A percentile compares a stretch with the other conserved stretches of the same genome.
These are phyloP conservation scores for Huntiella decipiens DNA, from an alignment of 2,329 filamentous ascomycete species.

Conservation along the genomic window DNA sequence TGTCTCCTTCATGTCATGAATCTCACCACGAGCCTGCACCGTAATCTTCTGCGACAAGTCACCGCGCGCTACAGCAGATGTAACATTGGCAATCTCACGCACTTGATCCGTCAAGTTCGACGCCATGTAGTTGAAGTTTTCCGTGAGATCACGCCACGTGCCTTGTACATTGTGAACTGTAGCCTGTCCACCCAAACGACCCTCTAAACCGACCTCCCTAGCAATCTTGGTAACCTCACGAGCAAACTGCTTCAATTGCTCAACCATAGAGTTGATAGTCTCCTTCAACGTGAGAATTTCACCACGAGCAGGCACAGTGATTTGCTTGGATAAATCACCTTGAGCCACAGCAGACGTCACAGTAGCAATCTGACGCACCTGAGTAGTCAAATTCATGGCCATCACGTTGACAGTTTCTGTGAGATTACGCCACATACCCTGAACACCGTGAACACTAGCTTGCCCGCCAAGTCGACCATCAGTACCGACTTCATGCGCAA, in stretches of 20 bases:
- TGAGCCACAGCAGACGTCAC: conserved; percentile 54
- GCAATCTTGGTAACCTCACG: conserved; percentile 94
- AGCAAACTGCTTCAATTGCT: conserved; percentile 90
- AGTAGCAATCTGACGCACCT: conserved; percentile 87
- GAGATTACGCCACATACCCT: conserved; percentile 77
- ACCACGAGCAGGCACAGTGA: conserved; percentile 78
- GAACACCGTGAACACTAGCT: conserved; percentile 64
- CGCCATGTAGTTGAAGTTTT: conserved; percentile 95
- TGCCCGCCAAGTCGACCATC: conserved; percentile 69
- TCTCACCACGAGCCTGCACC: conserved; percentile 84
- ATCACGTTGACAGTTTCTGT: conserved; percentile 77
- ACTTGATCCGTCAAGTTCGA: conserved; percentile 97
- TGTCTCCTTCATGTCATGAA: conserved; percentile 84
- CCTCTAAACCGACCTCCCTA: conserved; percentile 90
- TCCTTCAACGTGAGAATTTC: conserved; percentile 91
- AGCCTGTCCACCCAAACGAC: conserved; percentile 81
- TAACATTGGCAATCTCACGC: conserved; percentile 91
- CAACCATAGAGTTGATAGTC: conserved; percentile 98
- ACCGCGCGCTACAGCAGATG: conserved; percentile 81
- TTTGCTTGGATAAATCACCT: conserved; percentile 91
- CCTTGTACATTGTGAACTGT: conserved; percentile 92
- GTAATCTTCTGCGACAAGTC: conserved; percentile 93
- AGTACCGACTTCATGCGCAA: conserved; percentile 67
- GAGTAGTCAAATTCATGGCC: conserved; percentile 71
- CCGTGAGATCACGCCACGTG: conserved; percentile 90